A percentile compares a stretch with the other conserved stretches of the same genome.
Evolutionary conservation across 306 rosid genomes (phyloP).

Genomic region (Cotoneaster glaucophyllus): DNA sequence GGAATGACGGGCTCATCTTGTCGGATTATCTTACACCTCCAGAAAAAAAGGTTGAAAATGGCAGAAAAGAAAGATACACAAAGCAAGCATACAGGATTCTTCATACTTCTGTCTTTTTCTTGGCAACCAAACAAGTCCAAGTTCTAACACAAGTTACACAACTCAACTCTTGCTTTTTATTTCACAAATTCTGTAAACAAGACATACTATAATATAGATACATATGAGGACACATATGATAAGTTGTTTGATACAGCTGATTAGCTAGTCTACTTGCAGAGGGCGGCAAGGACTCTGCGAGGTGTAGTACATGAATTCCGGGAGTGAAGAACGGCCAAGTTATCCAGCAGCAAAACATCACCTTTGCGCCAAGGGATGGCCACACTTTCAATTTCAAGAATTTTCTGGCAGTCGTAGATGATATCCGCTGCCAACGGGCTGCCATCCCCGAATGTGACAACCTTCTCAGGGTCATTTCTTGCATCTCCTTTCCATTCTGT

Average conservation of each 20-base stretch:
- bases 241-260: neutral
- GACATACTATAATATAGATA: neutral
- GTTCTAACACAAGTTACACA: neutral
- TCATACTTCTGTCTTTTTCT: neutral
- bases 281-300: slow-evolving; percentile 58
- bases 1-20: no score
- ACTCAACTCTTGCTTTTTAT: slow-evolving; percentile 10
- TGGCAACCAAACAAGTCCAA: neutral
- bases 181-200: neutral
- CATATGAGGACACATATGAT: neutral
- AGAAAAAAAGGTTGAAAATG: no score
- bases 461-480: slow-evolving; percentile 62
- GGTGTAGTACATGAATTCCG: slow-evolving; percentile 65
- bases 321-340: slow-evolving; percentile 80
- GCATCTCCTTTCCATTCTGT: slow-evolving; percentile 49
- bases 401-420: slow-evolving; percentile 53
- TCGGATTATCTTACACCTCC: no score
- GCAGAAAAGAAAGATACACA: no score
- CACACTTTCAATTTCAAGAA: slow-evolving; percentile 70
- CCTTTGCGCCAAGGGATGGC: slow-evolving; percentile 65
- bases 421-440: slow-evolving; percentile 51
- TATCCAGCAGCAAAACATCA: slow-evolving; percentile 69
- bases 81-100: no score
- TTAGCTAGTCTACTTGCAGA: slow-evolving; percentile 23
- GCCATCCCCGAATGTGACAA: slow-evolving; percentile 77